A percentile compares a stretch with the other conserved stretches of the same genome.
phyloP scores from a whole-genome alignment of 208 protist genomes.

The Leishmania tropica region DNA sequence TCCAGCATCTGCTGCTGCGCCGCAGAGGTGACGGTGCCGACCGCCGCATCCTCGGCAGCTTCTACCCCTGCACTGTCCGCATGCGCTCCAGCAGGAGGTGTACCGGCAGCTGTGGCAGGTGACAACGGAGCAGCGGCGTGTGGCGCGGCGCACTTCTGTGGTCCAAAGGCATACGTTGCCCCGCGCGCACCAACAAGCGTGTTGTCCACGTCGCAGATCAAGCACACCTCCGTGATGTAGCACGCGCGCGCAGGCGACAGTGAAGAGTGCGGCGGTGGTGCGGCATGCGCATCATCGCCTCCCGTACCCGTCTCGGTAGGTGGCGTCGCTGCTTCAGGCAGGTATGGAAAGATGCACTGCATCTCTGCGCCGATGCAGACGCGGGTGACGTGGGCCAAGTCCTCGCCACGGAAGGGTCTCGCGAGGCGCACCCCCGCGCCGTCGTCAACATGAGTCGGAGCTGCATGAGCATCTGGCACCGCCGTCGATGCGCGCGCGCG shows the following conservation, averaged over 20 bases:
- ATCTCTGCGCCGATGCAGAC: constrained; percentile 35
- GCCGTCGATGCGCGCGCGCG: neutral
- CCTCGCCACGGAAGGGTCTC: constrained; percentile 53
- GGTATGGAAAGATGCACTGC: constrained; percentile 24
- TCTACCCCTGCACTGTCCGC: neutral
- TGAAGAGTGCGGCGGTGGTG: neutral
- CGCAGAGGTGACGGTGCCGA: constrained; percentile 38
- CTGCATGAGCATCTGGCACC: neutral
- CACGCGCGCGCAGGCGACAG: neutral
- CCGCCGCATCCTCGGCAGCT: constrained; percentile 38
- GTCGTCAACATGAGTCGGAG: neutral
- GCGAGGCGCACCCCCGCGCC: constrained; percentile 22
- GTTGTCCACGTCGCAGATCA: constrained; percentile 84
- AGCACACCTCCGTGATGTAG: constrained; percentile 35
- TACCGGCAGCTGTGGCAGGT: neutral
- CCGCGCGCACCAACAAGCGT: constrained; percentile 66
- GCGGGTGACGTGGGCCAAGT: constrained; percentile 46
- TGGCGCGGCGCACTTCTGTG: constrained; percentile 70
- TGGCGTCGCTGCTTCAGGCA: neutral
- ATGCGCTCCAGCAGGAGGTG: neutral
- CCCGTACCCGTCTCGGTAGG: neutral
- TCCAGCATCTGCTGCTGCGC: constrained; percentile 42
- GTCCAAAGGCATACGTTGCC: constrained; percentile 73
- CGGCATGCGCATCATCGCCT: neutral
- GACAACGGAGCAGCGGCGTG: neutral